Evolutionary conservation across 2,329 filamentous ascomycete genomes (phyloP), one percentile per base, ranked within the genome.

Genomic region (Phaeosphaeria sp.): DNA sequence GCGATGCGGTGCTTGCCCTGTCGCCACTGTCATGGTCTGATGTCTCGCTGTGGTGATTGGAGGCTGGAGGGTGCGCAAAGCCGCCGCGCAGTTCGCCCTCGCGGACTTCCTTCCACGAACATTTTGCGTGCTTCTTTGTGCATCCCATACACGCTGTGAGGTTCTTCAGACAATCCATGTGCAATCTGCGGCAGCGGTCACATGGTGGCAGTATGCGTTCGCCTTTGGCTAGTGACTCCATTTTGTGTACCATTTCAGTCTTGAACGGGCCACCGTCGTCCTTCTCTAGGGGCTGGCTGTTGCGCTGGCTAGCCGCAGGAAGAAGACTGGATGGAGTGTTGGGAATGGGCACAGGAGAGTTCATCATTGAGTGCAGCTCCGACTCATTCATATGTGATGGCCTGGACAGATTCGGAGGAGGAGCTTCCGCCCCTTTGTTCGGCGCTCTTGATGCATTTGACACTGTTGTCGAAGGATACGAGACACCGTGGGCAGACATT

Each of bases 61-160:
- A 58, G 9, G 63, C 62, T 4, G 59, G 57, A 2, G 66, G 62
- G 36, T 73, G 68, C 1, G 69, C 56, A 30, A 68, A 71, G n/a
- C 54, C 59, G 33, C 69, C 68, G 17, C 71, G 70, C 36, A 87
- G 63, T 67, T 96, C 93, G 2, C 90, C 89, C 30, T 91, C 87
- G 17, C 87, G 88, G n/a, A 95, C 86, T 45, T 90, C 87, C 65
- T 89, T 91, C 92, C 92, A 96, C 15, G 88, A 89, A 74, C 92
- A 96, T 69, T 93, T 93, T 20, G 91, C 91, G 73, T 96, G 92
- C 74, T 96, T 96, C 74, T 91, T 93, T 0, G 92, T 96, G 75
- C 92, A 96, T 21, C 91, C 92, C 75, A 90, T 87, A 71, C 93
- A 96, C 8, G 92, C 91, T 0, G 92, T 96, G 40, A 95, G 81